These are phyloP conservation scores for Russula earlei DNA, from an alignment of 768 basidiomycete genomes.

Conservation along the genomic window DNA sequence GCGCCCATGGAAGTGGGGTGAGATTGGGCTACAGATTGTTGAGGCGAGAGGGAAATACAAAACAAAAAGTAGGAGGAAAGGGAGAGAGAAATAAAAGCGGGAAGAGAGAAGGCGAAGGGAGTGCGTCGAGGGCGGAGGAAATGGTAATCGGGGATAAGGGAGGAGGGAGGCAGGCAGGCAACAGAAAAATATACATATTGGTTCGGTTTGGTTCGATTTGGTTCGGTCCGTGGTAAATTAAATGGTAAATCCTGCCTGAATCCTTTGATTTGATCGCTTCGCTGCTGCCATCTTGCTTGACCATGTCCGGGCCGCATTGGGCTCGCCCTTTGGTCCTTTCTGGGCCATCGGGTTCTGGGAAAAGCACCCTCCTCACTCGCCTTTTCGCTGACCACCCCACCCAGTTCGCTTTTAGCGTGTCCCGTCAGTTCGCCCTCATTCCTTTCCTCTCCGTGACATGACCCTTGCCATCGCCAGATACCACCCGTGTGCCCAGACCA, in stretches of 20 bases:
- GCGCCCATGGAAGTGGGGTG: conserved; percentile 53
- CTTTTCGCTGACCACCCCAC: conserved; percentile 76
- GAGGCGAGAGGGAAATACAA: conserved; percentile 1
- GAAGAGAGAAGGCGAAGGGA: conserved; percentile 9
- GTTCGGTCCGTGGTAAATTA: not conserved
- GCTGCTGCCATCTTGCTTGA: not conserved
- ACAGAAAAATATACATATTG: too few species aligned
- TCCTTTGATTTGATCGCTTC: too few species aligned
- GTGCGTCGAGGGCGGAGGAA: conserved; percentile 3
- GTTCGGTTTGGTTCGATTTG: not conserved
- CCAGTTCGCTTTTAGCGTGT: conserved; percentile 88
- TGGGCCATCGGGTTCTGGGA: conserved; percentile 90
- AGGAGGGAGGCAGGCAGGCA: too few species aligned
- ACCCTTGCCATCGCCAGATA: conserved; percentile 44
- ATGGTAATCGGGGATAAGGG: not conserved
- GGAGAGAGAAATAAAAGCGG: conserved; percentile 9
- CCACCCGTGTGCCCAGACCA: conserved; percentile 74
- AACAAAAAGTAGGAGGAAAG: not conserved
- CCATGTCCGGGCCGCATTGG: conserved; percentile 32
- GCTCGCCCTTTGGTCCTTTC: conserved; percentile 77
- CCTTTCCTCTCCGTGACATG: not conserved
- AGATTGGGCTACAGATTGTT: conserved; percentile 2
- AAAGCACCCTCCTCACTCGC: conserved; percentile 77
- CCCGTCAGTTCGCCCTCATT: conserved; percentile 42
- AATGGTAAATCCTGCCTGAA: too few species aligned